A percentile compares a stretch with the other conserved stretches of the same genome.
These are phyloP conservation scores for Cephaloascus albidus DNA, from an alignment of 805 yeast species.

Conservation along the genomic window DNA sequence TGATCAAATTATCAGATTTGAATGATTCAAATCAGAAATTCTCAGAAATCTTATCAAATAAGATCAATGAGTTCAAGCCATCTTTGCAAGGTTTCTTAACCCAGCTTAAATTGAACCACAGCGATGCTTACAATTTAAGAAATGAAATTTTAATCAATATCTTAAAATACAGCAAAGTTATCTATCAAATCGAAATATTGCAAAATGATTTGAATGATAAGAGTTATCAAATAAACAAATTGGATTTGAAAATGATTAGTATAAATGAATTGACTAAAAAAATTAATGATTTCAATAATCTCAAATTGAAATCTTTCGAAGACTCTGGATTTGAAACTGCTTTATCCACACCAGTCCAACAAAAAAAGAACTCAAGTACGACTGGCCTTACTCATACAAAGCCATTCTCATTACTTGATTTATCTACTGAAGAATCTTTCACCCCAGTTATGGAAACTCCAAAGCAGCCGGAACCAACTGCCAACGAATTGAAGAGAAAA, in stretches of 20 bases:
- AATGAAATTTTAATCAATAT: not conserved
- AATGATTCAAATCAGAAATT: not conserved
- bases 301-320: not conserved
- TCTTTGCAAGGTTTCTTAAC: not conserved
- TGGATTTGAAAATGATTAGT: not conserved
- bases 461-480: too few relatives aligned
- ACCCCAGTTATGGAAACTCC: too few relatives aligned
- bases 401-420: too few relatives aligned
- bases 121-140: not conserved
- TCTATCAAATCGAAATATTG: not conserved
- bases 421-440: too few relatives aligned
- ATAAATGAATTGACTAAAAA: not conserved
- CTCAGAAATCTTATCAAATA: not conserved
- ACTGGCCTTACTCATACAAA: too few relatives aligned
- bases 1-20: not conserved
- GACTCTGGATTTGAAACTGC: not conserved
- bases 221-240: not conserved
- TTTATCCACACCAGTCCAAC: not conserved
- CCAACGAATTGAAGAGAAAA: not conserved
- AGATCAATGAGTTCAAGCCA: not conserved
- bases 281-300: not conserved
- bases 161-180: not conserved
- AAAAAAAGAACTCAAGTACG: too few relatives aligned
- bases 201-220: not conserved
- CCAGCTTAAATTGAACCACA: not conserved